Percentiles rank a stretch among this genome's conserved stretches.
These are phyloP conservation scores for Beauveria rudraprayagi DNA, from an alignment of 2,329 filamentous ascomycete species.

Conservation along the genomic window DNA sequence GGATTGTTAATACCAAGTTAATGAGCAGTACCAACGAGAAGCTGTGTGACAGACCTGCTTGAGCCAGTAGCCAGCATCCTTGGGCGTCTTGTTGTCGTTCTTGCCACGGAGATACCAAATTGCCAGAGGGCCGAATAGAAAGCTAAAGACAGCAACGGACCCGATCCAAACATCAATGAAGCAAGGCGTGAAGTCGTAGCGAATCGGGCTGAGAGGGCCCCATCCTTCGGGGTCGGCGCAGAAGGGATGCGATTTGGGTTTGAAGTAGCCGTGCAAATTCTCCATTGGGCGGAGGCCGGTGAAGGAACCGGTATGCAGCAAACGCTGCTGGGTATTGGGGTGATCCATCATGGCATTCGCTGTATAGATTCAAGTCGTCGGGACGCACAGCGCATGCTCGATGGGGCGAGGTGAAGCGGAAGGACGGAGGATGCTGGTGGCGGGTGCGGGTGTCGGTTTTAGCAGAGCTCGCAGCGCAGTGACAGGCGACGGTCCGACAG, in stretches of 20 bases:
- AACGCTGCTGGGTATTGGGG: slow-evolving; percentile 35
- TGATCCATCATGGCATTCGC: slow-evolving; percentile 4
- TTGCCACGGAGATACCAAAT: slow-evolving; percentile 57
- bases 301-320: slow-evolving; percentile 52
- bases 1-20: slow-evolving; percentile 11
- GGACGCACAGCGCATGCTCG: slow-evolving; percentile 3
- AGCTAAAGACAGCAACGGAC: slow-evolving; percentile 67
- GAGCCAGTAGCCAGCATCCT: slow-evolving; percentile 83
- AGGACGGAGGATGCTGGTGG: not conserved
- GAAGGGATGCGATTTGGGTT: slow-evolving; percentile 60
- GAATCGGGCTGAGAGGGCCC: slow-evolving; percentile 79
- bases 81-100: slow-evolving; percentile 45
- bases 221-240: slow-evolving; percentile 90
- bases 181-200: slow-evolving; percentile 95
- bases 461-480: not conserved
- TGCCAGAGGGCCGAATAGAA: slow-evolving; percentile 68
- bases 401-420: not conserved
- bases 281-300: slow-evolving; percentile 46
- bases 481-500: slow-evolving; percentile 4
- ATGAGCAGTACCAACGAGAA: not conserved
- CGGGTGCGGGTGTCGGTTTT: not conserved
- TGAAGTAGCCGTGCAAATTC: slow-evolving; percentile 51
- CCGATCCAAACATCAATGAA: slow-evolving; percentile 91
- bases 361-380: not conserved
- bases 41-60: slow-evolving; percentile 61